Evolutionary conservation across 164 flowering plant genomes (phyloP), one percentile per base, ranked within the genome.

Genomic region (Liriodendron chinense): DNA sequence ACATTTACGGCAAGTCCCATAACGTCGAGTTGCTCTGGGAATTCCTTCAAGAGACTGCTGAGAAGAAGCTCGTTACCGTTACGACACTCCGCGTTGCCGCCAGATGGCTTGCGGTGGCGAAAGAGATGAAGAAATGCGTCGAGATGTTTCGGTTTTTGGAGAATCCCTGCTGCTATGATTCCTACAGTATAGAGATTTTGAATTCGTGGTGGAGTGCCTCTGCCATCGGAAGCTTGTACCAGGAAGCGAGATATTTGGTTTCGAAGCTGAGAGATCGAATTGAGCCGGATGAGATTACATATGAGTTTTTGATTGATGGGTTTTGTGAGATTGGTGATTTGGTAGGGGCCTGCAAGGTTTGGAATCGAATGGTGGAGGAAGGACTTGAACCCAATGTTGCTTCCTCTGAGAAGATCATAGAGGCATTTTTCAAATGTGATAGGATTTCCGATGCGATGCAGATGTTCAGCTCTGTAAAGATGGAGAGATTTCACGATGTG

Each of bases 71-170:
- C 28, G 94, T 79, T 1, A 90, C 81, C 21, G 86, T 84, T 22
- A 82, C 78, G 80, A 93, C 96, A 1, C 91, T 86, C 50, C 77
- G 74, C 47, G 79, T 93, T 59, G 97, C 88, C 0, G 65, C 89
- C 61, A 88, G 74, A 76, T 78, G 88, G 1, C 73, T 95, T 56
- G 98, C 94, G 2, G 73, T 78, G 13, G 92, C 90, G 7, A 86
- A 94, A 77, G 98, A 95, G 85, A 70, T 93, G 88, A 90, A 88
- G 80, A 92, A 86, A 76, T 92, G 94, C 66, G 91, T 95, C 57
- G 88, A 87, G n/a, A 78, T 90, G 71, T 95, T 95, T 75, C 96
- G 93, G 75, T 70, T 91, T 77, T 88, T 93, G 98, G 85, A 88
- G 65, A 75, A 75, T 23, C 79, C 76, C 75, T 47, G 26, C 1